Evolutionary conservation across 2,329 filamentous ascomycete genomes (phyloP).

Genomic region (Phyllosticta paracitricarpa): DNA sequence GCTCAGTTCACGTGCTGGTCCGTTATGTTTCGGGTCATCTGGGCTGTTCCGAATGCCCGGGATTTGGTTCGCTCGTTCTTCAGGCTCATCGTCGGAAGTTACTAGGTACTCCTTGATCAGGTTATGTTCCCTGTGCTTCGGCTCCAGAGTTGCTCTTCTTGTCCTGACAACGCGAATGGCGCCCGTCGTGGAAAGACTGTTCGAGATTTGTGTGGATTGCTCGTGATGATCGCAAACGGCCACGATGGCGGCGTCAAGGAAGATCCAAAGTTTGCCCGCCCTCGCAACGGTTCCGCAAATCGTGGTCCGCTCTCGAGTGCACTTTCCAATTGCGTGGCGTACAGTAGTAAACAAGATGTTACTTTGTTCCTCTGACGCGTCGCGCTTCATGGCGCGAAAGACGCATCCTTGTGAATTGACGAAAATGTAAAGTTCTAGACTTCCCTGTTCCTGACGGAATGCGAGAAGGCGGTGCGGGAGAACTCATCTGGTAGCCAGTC

Average conservation of each 20-base stretch:
- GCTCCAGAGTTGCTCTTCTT: neutral
- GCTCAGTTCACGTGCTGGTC: neutral
- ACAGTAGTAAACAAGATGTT: neutral
- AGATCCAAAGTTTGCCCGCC: neutral
- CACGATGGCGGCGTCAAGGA: neutral
- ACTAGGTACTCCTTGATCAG: neutral
- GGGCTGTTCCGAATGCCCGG: neutral
- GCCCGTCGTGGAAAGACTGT: neutral
- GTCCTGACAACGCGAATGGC: neutral
- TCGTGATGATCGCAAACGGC: neutral
- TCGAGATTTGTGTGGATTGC: neutral
- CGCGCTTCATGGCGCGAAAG: neutral
- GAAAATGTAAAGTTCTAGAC: neutral
- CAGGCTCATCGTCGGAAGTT: neutral
- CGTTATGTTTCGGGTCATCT: neutral
- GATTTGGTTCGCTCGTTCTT: neutral
- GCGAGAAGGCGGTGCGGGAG: neutral
- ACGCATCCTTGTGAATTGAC: neutral
- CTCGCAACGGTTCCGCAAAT: neutral
- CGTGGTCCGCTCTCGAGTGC: neutral
- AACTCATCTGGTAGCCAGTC: neutral
- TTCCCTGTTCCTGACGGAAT: neutral
- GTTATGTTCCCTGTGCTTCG: neutral
- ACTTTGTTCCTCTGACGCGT: neutral
- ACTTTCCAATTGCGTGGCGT: neutral